phyloP scores from a whole-genome alignment of 352 stramenopile species.

The Phytophthora crassamura region DNA sequence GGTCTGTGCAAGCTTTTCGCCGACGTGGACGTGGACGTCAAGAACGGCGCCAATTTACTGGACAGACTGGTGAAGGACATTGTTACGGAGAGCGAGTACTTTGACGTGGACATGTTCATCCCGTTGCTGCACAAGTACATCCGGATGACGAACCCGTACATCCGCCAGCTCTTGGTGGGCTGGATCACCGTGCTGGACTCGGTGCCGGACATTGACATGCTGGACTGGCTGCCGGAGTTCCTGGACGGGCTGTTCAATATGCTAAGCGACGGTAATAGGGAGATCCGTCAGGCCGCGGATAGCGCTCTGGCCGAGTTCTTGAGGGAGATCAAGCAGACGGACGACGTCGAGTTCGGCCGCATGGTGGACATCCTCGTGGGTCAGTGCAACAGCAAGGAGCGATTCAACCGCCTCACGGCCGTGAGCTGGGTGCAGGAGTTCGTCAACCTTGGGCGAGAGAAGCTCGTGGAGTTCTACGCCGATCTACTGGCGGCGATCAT shows the following conservation, averaged over 20 bases:
- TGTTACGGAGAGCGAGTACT: conserved; percentile 98
- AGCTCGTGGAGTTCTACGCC: conserved; percentile 95
- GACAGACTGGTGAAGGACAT: conserved; percentile 98
- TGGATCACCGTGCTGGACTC: conserved; percentile 99
- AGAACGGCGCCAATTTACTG: conserved; percentile 94
- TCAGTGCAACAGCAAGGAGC: conserved; percentile 98
- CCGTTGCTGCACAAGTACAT: conserved; percentile 99
- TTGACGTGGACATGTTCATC: conserved; percentile 99
- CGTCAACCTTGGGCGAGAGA: conserved; percentile 95
- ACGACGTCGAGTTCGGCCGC: conserved; percentile 97
- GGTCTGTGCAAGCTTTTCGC: conserved; percentile 96
- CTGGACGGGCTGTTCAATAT: conserved; percentile 99
- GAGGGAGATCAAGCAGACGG: conserved; percentile 96
- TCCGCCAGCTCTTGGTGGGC: conserved; percentile 97
- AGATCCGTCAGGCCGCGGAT: conserved; percentile 97
- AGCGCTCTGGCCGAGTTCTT: conserved; percentile 95
- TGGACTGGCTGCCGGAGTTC: conserved; percentile 98
- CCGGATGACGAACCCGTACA: conserved; percentile 98
- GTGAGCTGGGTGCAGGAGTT: conserved; percentile 99
- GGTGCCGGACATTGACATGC: conserved; percentile 99
- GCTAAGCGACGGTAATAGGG: conserved; percentile 98
- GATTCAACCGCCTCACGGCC: conserved; percentile 97
- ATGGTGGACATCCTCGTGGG: conserved; percentile 98
- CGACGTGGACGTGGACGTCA: conserved; percentile 99
- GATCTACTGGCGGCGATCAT: conserved; percentile 97